phyloP scores from a whole-genome alignment of 2,329 filamentous ascomycete species.

The Clarireedia hainanense region DNA sequence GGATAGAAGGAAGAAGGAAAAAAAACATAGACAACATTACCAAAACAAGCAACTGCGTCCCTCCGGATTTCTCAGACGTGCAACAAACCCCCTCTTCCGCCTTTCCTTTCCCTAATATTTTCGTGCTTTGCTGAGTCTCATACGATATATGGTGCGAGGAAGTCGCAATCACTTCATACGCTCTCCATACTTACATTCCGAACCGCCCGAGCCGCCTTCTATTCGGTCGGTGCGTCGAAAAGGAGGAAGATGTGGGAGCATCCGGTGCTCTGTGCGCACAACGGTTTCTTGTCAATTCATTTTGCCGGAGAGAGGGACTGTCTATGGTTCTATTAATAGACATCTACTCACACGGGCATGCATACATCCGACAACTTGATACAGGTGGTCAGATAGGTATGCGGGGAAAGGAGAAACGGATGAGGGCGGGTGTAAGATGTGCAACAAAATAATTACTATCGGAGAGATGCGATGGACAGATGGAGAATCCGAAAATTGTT shows the following conservation, averaged over 20 bases:
- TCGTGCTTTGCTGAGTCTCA: neutral
- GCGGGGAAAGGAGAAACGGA: too few species aligned
- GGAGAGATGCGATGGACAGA: too few species aligned
- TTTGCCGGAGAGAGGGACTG: too few species aligned
- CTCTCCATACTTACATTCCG: neutral
- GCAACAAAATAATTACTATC: too few species aligned
- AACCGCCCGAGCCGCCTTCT: neutral
- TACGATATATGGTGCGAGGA: neutral
- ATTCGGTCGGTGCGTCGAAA: neutral
- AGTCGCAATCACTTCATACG: neutral
- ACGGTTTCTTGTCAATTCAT: too few species aligned
- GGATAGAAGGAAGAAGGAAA: neutral
- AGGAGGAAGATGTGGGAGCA: neutral
- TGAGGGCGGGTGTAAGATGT: too few species aligned
- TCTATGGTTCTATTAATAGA: too few species aligned
- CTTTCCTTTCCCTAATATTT: neutral
- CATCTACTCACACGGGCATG: too few species aligned
- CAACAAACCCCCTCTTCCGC: neutral
- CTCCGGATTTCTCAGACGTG: neutral
- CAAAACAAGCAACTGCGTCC: neutral
- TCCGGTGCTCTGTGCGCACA: neutral
- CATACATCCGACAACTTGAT: too few species aligned
- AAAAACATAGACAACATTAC: neutral
- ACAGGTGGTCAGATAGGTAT: neutral
- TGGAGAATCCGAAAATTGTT: too few species aligned